phyloP scores from a whole-genome alignment of 129 eudicot species.

The Smallanthus sonchifolius region DNA sequence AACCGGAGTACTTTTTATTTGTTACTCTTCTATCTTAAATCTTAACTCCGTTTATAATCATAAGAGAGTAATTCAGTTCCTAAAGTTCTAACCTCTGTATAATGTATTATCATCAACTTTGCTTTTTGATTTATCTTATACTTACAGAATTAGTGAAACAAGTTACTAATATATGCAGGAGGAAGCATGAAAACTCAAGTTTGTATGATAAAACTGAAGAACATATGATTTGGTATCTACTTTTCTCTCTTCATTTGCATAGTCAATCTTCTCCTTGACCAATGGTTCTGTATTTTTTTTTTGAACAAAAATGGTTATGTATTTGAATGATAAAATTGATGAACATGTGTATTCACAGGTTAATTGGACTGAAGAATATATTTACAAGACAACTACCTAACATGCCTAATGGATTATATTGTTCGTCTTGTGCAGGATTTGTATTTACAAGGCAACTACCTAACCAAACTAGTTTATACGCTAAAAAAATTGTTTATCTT shows the following conservation, averaged over 20 bases:
- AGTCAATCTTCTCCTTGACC: not conserved
- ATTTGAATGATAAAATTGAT: no score
- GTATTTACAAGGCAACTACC: no score
- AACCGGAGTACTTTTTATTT: no score
- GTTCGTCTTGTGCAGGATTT: slow-evolving; percentile 92
- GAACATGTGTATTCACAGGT: slow-evolving; percentile 31
- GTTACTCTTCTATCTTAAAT: no score
- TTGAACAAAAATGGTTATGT: not conserved
- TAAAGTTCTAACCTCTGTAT: not conserved
- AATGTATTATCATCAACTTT: no score
- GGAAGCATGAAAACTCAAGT: slow-evolving; percentile 71
- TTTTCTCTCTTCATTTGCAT: slow-evolving; percentile 2
- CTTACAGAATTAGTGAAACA: not conserved
- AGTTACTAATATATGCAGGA: slow-evolving; percentile 50
- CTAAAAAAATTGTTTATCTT: no score
- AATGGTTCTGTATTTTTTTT: not conserved
- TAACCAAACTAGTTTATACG: no score
- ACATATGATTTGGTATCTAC: slow-evolving; percentile 86
- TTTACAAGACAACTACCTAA: slow-evolving; percentile 91
- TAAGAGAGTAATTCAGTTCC: slow-evolving; percentile 36
- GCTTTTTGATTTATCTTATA: no score
- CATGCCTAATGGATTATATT: slow-evolving; percentile 98
- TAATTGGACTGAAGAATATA: slow-evolving; percentile 93
- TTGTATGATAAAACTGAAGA: slow-evolving; percentile 71
- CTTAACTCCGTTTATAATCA: no score